Evolutionary conservation across 2,329 filamentous ascomycete genomes (phyloP), one percentile per base, ranked within the genome.

Genomic region (Berkeleyomyces rouxiae): DNA sequence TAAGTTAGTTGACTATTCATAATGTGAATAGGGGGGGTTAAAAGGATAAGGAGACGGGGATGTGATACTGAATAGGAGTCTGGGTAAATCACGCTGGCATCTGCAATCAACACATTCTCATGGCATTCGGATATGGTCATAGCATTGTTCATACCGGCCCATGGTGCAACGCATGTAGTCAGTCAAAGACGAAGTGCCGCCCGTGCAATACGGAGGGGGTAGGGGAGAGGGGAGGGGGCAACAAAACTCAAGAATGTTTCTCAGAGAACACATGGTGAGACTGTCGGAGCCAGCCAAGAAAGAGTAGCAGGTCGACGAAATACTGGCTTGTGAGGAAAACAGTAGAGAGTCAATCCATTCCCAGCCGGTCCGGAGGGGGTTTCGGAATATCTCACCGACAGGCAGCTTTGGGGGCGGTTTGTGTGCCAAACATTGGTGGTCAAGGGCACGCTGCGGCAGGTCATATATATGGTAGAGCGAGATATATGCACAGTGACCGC

Each of bases 331-430:
- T 57, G 31, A 16, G 39, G 60, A 61, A 61, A 37, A 57, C 60
- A 58, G 60, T 61, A 40, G 57, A 49, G 51, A 72, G 75, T 75
- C 77, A 76, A 73, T 75, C 74, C 60, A 61, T 36, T 16, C 60
- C 47, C 40, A 61, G 60, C 47, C 60, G 57, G 37, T 53, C 72
- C 72, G 75, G 77, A 76, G 76, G 77, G 77, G 76, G 77, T 78
- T 74, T 78, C 80, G 82, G 81, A 79, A 81, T 81, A 80, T 84
- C 84, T 88, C 87, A 90, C 87, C 82, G 79, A 79, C 77, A 70
- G 71, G 72, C 70, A 69, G 67, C 66, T 72, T 70, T 72, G 68
- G 69, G 69, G 71, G 70, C 70, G 72, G 71, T 74, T 69, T 70
- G 71, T 69, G 67, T 71, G 67, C 70, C 67, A 66, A 67, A 66